These are phyloP conservation scores for Harringtonia aguacate DNA, from an alignment of 2,329 filamentous ascomycete genomes.

Conservation along the genomic window DNA sequence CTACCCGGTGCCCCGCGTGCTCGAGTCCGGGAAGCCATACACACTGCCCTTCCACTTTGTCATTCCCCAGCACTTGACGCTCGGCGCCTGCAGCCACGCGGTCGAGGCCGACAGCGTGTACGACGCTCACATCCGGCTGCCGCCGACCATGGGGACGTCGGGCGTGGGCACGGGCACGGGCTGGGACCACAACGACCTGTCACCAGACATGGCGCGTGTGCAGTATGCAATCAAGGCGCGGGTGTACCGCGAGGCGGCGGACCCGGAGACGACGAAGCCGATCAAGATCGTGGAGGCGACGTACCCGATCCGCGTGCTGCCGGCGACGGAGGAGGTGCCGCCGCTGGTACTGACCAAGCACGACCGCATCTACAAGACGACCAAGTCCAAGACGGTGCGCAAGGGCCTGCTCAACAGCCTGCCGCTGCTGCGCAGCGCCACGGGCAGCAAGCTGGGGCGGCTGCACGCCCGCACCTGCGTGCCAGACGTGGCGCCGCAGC, in stretches of 20 bases:
- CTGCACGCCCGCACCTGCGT: slow-evolving; percentile 29
- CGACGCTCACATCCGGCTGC: slow-evolving; percentile 41
- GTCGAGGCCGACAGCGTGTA: slow-evolving; percentile 32
- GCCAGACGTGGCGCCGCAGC: slow-evolving; percentile 27
- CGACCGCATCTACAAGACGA: slow-evolving; percentile 38
- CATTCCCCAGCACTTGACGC: slow-evolving; percentile 45
- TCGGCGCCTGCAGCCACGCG: slow-evolving; percentile 43
- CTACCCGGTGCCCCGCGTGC: slow-evolving; percentile 35
- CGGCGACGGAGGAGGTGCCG: slow-evolving; percentile 35
- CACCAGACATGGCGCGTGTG: slow-evolving; percentile 42
- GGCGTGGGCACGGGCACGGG: slow-evolving; percentile 9
- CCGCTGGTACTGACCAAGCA: slow-evolving; percentile 36
- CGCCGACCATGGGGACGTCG: slow-evolving; percentile 35
- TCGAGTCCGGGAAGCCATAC: slow-evolving; percentile 37
- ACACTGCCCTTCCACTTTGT: slow-evolving; percentile 48
- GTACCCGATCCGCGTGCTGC: slow-evolving; percentile 39
- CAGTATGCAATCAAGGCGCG: slow-evolving; percentile 42
- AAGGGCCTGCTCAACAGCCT: slow-evolving; percentile 35
- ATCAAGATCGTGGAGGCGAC: slow-evolving; percentile 17
- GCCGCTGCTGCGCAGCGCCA: slow-evolving; percentile 7
- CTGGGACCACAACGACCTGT: slow-evolving; percentile 44
- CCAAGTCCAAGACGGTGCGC: slow-evolving; percentile 40
- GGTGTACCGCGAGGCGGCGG: slow-evolving; percentile 17
- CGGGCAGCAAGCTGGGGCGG: slow-evolving; percentile 33
- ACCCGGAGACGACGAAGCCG: slow-evolving; percentile 3